phyloP scores from a whole-genome alignment of 805 yeast genomes.

The Wickerhamomyces subpelliculosus region DNA sequence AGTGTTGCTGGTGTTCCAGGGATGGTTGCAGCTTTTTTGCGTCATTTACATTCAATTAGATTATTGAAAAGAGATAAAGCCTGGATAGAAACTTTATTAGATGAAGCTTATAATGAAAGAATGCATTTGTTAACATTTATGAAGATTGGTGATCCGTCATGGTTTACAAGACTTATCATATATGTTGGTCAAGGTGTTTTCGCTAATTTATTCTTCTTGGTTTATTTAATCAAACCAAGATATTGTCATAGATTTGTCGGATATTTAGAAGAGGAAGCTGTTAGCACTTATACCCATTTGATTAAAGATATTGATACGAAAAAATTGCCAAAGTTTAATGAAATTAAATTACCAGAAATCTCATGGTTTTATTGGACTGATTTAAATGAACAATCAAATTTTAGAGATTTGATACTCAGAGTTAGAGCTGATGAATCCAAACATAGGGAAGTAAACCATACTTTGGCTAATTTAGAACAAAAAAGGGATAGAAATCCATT shows the following conservation, averaged over 20 bases:
- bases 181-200: constrained; percentile 67
- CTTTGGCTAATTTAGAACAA: constrained; percentile 57
- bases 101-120: constrained; percentile 74
- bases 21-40: constrained; percentile 63
- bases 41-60: constrained; percentile 61
- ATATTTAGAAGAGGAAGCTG: constrained; percentile 73
- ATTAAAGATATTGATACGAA: constrained; percentile 46
- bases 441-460: constrained; percentile 75
- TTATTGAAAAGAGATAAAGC: constrained; percentile 60
- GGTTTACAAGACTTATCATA: constrained; percentile 46
- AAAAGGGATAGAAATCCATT: constrained; percentile 60
- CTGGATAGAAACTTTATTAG: constrained; percentile 66
- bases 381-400: constrained; percentile 41
- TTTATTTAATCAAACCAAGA: constrained; percentile 51
- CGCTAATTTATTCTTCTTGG: constrained; percentile 55
- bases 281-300: constrained; percentile 58
- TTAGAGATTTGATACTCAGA: constrained; percentile 52
- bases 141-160: constrained; percentile 55
- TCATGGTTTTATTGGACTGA: constrained; percentile 57
- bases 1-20: constrained; percentile 80
- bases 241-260: constrained; percentile 75
- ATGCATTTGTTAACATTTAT: constrained; percentile 70
- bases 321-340: constrained; percentile 40
- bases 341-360: constrained; percentile 44
- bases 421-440: constrained; percentile 75